Evolutionary conservation across 2,329 filamentous ascomycete genomes (phyloP), one percentile per base, ranked within the genome.

Genomic region (Pyricularia pennisetigena): DNA sequence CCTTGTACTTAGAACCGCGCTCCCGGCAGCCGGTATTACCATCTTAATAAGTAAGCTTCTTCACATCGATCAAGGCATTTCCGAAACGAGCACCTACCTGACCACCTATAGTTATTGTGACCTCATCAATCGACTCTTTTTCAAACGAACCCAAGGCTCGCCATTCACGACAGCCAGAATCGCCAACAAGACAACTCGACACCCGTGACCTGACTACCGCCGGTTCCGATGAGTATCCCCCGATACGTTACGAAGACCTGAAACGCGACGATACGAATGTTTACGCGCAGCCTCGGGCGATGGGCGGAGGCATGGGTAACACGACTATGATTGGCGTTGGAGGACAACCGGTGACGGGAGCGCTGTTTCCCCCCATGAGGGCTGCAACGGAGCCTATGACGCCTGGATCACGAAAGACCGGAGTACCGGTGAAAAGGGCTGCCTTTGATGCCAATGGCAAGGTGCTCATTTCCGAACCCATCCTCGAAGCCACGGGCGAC

Each of bases 21-120:
- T 86, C 28, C 85, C 86, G 35, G 81, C 83, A 4, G 74, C 78
- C 32, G 85, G 85, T 2, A 77, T 86, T 23, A 74, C 81, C 30
- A 73, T 85, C 16, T 71, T 86, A 54, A 79, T 86, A 70, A 78
- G 83, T 86, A 78, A 71, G 79, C 77, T 64, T 41, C 9, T n/a
- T 32, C 7, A 28, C 14, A 26, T 62, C 14, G 16, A 28, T 12
- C 16, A 61, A 61, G 12, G 28, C 23, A 20, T 26, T 62, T n/a
- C 30, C 29, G 28, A 20, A 24, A 70, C 70, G 32, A 41, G 32
- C 32, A 41, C 68, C 72, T 75, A 32, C 73, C 69, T 61, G 26
- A n/a, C n/a, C 29, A 57, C 20, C 35, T 14, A 20, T 70, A 82
- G 79, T 76, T 49, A 72, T 79, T 20, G 75, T 84, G 66, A 78